Conservation (phyloP, 1,139 yeast genomes). For the Kodamaea ohmeri region DNA sequence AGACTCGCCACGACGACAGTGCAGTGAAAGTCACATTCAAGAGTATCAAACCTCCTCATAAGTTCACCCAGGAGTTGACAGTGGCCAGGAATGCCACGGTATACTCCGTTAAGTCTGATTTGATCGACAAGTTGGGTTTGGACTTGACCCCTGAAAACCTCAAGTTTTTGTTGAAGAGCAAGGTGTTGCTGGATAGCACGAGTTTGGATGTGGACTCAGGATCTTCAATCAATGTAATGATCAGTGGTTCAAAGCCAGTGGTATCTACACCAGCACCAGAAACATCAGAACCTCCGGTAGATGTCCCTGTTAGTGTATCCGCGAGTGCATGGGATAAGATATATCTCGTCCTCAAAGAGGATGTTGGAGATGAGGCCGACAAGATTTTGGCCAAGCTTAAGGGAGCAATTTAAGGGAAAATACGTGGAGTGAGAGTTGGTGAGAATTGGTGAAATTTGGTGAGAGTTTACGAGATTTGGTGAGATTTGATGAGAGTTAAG, state of each 20-base stretch:
- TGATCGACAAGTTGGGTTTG: constrained; percentile 29
- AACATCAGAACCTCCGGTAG: constrained; percentile 17
- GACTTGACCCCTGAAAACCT: constrained; percentile 30
- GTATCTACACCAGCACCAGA: constrained; percentile 15
- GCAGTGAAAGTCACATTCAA: constrained; percentile 28
- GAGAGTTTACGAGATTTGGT: neutral
- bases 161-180: constrained; percentile 43
- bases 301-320: constrained; percentile 18
- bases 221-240: constrained; percentile 39
- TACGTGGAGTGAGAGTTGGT: neutral
- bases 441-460: neutral
- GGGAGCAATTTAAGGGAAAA: constrained; percentile 1
- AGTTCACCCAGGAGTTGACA: constrained; percentile 29
- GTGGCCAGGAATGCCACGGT: constrained; percentile 29
- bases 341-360: constrained; percentile 26
- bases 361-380: constrained; percentile 29
- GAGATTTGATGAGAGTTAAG: no score
- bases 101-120: constrained; percentile 32
- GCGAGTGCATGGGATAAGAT: constrained; percentile 34
- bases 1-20: constrained; percentile 6
- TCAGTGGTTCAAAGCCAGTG: constrained; percentile 19
- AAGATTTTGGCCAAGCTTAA: constrained; percentile 36
- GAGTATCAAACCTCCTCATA: constrained; percentile 46
- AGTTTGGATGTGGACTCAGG: constrained; percentile 23
- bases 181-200: constrained; percentile 42